Evolutionary conservation across 805 yeast genomes (phyloP).

Genomic region (Barnettozyma sucrosica): DNA sequence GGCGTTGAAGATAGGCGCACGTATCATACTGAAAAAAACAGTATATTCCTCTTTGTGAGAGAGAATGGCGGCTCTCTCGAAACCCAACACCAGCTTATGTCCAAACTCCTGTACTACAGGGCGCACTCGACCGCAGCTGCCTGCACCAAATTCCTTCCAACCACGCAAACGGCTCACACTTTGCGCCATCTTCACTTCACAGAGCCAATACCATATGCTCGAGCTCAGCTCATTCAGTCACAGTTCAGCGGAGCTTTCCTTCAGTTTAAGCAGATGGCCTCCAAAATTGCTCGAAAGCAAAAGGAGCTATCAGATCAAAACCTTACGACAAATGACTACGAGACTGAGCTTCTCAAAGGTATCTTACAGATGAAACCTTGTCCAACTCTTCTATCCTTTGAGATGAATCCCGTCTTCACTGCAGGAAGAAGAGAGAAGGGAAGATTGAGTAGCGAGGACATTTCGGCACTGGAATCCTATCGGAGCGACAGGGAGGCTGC

Average conservation of each 20-base stretch:
- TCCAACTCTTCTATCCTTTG: conserved; percentile 74
- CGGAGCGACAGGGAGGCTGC: not conserved
- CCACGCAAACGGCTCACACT: conserved; percentile 28
- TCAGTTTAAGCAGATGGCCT: conserved; percentile 47
- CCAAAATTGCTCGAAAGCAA: conserved; percentile 40
- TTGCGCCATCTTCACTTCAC: conserved; percentile 42
- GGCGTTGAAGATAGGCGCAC: too few species aligned
- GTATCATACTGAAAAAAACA: too few species aligned
- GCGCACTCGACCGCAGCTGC: not conserved
- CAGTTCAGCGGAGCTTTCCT: conserved; percentile 50
- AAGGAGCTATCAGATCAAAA: conserved; percentile 35
- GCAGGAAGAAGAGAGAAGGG: conserved; percentile 81
- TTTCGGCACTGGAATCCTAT: conserved; percentile 22
- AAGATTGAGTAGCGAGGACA: conserved; percentile 31
- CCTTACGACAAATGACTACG: conserved; percentile 39
- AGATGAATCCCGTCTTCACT: conserved; percentile 82
- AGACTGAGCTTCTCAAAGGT: conserved; percentile 37
- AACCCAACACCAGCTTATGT: not conserved
- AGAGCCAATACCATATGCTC: conserved; percentile 33
- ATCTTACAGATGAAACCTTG: conserved; percentile 45
- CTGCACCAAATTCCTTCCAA: conserved; percentile 27
- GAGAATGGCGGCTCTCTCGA: too few species aligned
- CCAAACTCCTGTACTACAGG: not conserved
- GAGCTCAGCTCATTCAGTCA: conserved; percentile 54
- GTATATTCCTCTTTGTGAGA: too few species aligned